A percentile compares a stretch with the other conserved stretches of the same genome.
phyloP scores from a whole-genome alignment of 2,329 filamentous ascomycete species.

The Fusarium setosum region DNA sequence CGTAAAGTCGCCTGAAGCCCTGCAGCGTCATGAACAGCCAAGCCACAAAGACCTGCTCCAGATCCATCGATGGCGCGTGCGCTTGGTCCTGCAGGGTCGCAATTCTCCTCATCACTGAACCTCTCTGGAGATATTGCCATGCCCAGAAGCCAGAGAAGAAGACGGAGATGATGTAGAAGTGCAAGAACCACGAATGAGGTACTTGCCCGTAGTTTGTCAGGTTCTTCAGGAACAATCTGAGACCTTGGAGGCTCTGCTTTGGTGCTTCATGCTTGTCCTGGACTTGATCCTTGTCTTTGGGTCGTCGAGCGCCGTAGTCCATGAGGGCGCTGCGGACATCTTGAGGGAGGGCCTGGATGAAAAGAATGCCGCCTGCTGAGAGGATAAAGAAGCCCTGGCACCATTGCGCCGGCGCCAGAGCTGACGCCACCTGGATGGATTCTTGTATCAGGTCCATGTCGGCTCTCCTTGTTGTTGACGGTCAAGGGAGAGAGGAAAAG shows the following conservation, averaged over 20 bases:
- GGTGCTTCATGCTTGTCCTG: constrained; percentile 25
- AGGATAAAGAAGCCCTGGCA: constrained; percentile 62
- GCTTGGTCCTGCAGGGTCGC: constrained; percentile 50
- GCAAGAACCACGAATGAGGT: constrained; percentile 88
- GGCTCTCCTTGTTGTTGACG: background rate
- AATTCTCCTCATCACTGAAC: constrained; percentile 63
- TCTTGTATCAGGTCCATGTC: constrained; percentile 15
- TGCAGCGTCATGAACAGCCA: constrained; percentile 83
- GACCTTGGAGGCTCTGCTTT: background rate
- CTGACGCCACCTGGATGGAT: background rate
- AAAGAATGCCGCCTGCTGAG: constrained; percentile 53
- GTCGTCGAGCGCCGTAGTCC: constrained; percentile 62
- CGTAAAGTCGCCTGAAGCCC: constrained; percentile 79
- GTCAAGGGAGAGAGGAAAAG: background rate
- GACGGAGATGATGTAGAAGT: constrained; percentile 85
- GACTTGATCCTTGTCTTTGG: constrained; percentile 28
- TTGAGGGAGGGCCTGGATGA: constrained; percentile 56
- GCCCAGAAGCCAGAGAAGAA: constrained; percentile 80
- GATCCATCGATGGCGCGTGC: constrained; percentile 57
- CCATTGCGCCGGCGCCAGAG: constrained; percentile 44
- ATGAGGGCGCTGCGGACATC: constrained; percentile 58
- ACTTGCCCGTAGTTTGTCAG: constrained; percentile 63
- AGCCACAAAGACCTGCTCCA: constrained; percentile 71
- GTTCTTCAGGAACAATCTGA: constrained; percentile 46
- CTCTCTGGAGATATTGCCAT: constrained; percentile 67